Evolutionary conservation across 257 asterid species (phyloP), one percentile per base, ranked within the genome.

Genomic region (Verbena officinalis): DNA sequence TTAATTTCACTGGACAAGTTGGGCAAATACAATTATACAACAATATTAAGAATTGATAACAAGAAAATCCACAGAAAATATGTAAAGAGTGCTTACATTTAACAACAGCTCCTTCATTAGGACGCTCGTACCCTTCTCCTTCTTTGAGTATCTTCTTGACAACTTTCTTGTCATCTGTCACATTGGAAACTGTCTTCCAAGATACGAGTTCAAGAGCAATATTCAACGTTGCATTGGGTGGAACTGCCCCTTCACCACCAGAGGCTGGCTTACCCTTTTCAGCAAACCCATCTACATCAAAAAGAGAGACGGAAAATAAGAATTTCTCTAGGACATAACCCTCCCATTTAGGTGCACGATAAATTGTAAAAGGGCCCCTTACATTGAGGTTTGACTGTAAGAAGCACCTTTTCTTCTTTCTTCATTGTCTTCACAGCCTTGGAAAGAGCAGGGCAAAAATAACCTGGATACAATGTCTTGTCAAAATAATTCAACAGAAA

Each of bases 351-450:
- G 21, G 1, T 4, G 17, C n/a, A 4, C 23, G 17, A 7, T 6
- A 53, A 20, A 19, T 19, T 11, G 49, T 13, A 36, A 6, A n/a
- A 10, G 4, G 2, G 16, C 31, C 15, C 49, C 78, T 55, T 67
- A 81, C 88, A 84, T 59, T 81, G 84, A 10, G 91, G 91, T 67
- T 81, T 84, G 50, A 84, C 88, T 1, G 84, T 67, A 12, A 84
- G 55, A 9, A 75, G 75, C 43, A 75, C 91, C 75, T 73, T 84
- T 70, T 84, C 86, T 10, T 84, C 86, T 59, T 73, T 84, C 77
- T 81, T 84, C 88, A 84, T 84, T 40, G 91, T 81, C 67, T 84
- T 84, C 69, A 84, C 83, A 40, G 91, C 84, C 73, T 67, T 79
- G 48, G 86, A 72, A 48, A 84, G 67, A 9, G 88, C 91, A 68